Percentiles rank a stretch among this genome's conserved stretches.
phyloP scores from a whole-genome alignment of 768 basidiomycete genomes.

The Stropharia rugosoannulata region DNA sequence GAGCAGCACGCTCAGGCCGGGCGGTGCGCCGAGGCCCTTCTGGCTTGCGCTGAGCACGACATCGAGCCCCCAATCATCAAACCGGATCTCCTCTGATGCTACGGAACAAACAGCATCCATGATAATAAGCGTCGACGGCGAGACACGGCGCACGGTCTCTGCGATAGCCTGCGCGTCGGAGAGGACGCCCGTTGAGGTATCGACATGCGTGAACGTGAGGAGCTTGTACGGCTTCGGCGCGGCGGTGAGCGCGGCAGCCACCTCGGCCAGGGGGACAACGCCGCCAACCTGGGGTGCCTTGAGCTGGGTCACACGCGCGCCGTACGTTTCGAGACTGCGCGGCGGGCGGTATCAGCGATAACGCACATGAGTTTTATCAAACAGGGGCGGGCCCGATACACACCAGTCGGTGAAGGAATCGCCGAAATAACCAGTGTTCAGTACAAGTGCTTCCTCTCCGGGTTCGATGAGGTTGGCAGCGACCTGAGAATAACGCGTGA shows the following conservation, averaged over 20 bases:
- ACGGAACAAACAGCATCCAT: slow-evolving; percentile 97
- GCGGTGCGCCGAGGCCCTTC: slow-evolving; percentile 92
- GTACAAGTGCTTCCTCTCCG: slow-evolving; percentile 76
- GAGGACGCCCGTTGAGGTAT: slow-evolving; percentile 90
- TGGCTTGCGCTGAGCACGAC: slow-evolving; percentile 85
- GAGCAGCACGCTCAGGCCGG: slow-evolving; percentile 85
- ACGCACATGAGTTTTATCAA: neutral
- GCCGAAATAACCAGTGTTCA: slow-evolving; percentile 93
- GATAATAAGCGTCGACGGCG: slow-evolving; percentile 84
- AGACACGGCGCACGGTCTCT: slow-evolving; percentile 67
- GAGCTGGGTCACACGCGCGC: slow-evolving; percentile 83
- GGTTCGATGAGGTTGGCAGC: slow-evolving; percentile 88
- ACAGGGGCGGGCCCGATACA: slow-evolving; percentile 14
- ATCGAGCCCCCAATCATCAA: slow-evolving; percentile 94
- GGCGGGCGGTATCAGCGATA: neutral
- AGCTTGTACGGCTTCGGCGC: slow-evolving; percentile 77
- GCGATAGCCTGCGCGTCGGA: slow-evolving; percentile 80
- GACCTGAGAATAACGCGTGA: slow-evolving; percentile 45
- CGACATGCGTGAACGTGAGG: slow-evolving; percentile 93
- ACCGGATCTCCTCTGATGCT: slow-evolving; percentile 90
- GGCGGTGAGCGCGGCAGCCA: slow-evolving; percentile 66
- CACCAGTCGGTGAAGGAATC: slow-evolving; percentile 89
- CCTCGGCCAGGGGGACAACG: slow-evolving; percentile 56
- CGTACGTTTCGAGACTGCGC: slow-evolving; percentile 78
- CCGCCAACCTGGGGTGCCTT: slow-evolving; percentile 75